Percentiles rank a stretch among this genome's conserved stretches.
These are phyloP conservation scores for Dactylellina leptospora DNA, from an alignment of 2,329 filamentous ascomycete species.

Conservation along the genomic window DNA sequence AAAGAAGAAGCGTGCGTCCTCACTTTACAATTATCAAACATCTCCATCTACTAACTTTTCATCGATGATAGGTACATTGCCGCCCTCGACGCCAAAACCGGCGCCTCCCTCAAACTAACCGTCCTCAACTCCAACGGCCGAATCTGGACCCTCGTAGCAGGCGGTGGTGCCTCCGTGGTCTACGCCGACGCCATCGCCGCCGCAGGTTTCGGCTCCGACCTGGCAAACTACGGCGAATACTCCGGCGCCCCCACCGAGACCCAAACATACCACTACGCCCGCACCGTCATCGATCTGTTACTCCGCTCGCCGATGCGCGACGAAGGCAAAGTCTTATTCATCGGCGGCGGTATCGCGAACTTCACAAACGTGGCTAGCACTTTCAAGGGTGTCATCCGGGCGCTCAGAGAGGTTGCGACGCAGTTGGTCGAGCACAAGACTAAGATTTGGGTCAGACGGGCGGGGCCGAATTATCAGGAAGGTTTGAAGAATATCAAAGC, in stretches of 20 bases:
- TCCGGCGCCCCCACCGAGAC: conserved; percentile 98
- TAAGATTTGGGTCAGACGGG: conserved; percentile 82
- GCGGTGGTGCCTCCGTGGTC: conserved; percentile 98
- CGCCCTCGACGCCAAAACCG: conserved; percentile 98
- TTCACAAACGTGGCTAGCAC: conserved; percentile 99
- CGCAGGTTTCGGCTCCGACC: conserved; percentile 90
- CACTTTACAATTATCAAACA: background rate
- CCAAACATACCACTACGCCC: conserved; percentile 98
- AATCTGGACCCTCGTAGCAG: conserved; percentile 97
- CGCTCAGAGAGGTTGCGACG: conserved; percentile 86
- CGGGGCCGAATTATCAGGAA: conserved; percentile 99
- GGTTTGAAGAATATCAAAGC: conserved; percentile 99
- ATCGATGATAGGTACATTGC: conserved; percentile 74
- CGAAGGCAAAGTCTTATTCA: conserved; percentile 98
- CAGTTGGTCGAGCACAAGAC: conserved; percentile 94
- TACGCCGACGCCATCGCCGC: conserved; percentile 99
- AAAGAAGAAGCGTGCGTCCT: conserved; percentile 82
- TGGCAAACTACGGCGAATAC: conserved; percentile 99
- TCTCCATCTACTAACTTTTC: background rate
- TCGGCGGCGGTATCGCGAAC: conserved; percentile 99
- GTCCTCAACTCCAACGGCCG: conserved; percentile 90
- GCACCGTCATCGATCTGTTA: conserved; percentile 96
- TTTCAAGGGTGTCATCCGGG: conserved; percentile 99
- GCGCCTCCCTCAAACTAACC: conserved; percentile 97
- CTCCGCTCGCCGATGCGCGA: conserved; percentile 83